Conservation (phyloP, 2,329 filamentous ascomycete species). For the Dothideomycetidae sp. region DNA sequence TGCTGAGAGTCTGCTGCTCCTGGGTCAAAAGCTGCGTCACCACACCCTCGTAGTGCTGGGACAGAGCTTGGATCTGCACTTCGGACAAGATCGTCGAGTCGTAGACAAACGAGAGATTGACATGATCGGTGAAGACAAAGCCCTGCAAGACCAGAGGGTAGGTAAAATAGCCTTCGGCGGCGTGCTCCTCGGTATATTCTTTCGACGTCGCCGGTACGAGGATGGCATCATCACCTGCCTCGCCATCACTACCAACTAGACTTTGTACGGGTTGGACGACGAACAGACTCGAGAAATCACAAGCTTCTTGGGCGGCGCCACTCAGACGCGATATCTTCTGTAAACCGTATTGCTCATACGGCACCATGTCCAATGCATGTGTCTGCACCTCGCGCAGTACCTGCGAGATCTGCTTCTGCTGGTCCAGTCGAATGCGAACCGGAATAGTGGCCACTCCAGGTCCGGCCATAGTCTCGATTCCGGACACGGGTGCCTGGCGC, state of each 20-base stretch:
- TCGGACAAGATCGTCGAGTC: background rate
- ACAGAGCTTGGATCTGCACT: background rate
- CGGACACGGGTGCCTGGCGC: background rate
- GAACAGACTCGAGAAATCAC: background rate
- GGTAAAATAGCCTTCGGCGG: background rate
- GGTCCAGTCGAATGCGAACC: background rate
- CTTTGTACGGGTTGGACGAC: background rate
- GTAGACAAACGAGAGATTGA: background rate
- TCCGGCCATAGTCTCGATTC: background rate
- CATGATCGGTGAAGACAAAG: background rate
- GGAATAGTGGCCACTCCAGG: background rate
- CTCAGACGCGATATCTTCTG: background rate
- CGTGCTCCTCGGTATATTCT: background rate
- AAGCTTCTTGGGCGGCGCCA: background rate
- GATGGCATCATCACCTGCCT: too few species aligned
- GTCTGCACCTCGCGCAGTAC: background rate
- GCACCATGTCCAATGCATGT: background rate
- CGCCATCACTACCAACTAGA: background rate
- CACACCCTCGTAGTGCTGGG: background rate
- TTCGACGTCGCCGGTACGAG: background rate
- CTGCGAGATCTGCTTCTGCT: background rate
- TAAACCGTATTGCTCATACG: background rate
- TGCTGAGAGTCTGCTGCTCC: background rate
- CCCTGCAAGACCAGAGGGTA: background rate
- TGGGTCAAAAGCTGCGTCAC: background rate